Percentiles rank a stretch among this genome's conserved stretches.
Conservation (phyloP, 176 grass and related monocot genomes). For the Carex parvula region DNA sequence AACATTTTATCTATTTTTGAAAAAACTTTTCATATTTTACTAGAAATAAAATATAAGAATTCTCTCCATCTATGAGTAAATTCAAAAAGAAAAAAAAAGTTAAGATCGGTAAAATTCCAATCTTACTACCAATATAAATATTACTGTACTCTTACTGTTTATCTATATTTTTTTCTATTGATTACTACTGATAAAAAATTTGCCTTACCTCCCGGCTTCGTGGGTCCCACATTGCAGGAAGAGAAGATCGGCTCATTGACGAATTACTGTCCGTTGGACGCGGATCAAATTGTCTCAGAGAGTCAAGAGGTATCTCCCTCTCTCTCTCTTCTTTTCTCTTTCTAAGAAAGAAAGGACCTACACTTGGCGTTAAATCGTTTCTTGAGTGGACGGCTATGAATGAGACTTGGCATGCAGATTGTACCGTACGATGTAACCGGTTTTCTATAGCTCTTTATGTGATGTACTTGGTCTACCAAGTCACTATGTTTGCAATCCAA, state of each 20-base stretch:
- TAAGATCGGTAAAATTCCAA: too few species aligned
- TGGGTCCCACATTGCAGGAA: background rate
- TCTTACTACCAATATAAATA: too few species aligned
- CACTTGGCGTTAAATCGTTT: background rate
- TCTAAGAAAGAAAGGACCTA: background rate
- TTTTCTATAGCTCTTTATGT: background rate
- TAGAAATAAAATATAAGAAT: too few species aligned
- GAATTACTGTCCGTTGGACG: background rate
- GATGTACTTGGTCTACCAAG: background rate
- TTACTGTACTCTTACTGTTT: too few species aligned
- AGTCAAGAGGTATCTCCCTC: background rate
- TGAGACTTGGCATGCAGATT: background rate
- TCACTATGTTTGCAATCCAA: background rate
- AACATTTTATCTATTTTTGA: too few species aligned
- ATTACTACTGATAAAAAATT: too few species aligned
- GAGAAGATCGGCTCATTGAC: background rate
- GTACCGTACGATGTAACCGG: background rate
- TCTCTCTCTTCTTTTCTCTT: background rate
- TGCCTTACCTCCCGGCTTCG: background rate
- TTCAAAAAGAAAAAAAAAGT: too few species aligned
- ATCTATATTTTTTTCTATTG: too few species aligned
- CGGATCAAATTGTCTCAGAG: background rate
- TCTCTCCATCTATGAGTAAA: too few species aligned
- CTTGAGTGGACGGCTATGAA: background rate
- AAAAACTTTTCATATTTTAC: too few species aligned